Evolutionary conservation across 768 basidiomycete genomes (phyloP).

Genomic region (Leccinum boreale): DNA sequence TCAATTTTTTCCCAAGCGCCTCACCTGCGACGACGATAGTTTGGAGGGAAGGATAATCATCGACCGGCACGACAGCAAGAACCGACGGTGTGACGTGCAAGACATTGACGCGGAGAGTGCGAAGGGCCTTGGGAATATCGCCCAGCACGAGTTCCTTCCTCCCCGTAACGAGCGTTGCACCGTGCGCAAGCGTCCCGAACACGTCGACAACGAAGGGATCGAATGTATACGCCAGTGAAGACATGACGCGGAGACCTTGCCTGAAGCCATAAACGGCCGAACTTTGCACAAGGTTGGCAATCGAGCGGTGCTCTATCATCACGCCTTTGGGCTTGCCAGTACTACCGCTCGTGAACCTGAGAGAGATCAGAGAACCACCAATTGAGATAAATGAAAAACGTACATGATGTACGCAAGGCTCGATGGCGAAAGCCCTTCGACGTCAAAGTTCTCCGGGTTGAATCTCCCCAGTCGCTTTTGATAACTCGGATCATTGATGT

Average conservation of each 20-base stretch:
- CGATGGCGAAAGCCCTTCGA: conserved; percentile 19
- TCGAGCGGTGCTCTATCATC: conserved; percentile 23
- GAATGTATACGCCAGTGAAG: conserved; percentile 29
- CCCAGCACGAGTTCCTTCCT: conserved; percentile 29
- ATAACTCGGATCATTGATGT: conserved; percentile 29
- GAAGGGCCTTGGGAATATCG: conserved; percentile 27
- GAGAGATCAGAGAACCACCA: no score
- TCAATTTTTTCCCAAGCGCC: conserved; percentile 21
- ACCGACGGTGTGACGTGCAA: conserved; percentile 32
- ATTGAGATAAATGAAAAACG: background rate
- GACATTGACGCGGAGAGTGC: conserved; percentile 23
- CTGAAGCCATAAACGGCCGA: conserved; percentile 22
- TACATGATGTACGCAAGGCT: conserved; percentile 29
- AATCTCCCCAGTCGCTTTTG: conserved; percentile 19
- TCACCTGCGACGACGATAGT: conserved; percentile 28
- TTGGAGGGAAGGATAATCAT: conserved; percentile 25
- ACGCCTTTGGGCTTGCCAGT: conserved; percentile 24
- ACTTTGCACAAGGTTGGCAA: conserved; percentile 20
- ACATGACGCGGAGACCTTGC: conserved; percentile 25
- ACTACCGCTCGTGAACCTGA: conserved; percentile 22
- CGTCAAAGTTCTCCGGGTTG: conserved; percentile 16
- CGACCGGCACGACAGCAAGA: conserved; percentile 24
- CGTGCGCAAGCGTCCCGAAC: conserved; percentile 19
- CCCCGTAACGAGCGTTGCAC: conserved; percentile 20
- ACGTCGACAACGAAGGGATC: conserved; percentile 22